Evolutionary conservation across 179 eudicot genomes (phyloP).

Genomic region (Gypsophila paniculata): DNA sequence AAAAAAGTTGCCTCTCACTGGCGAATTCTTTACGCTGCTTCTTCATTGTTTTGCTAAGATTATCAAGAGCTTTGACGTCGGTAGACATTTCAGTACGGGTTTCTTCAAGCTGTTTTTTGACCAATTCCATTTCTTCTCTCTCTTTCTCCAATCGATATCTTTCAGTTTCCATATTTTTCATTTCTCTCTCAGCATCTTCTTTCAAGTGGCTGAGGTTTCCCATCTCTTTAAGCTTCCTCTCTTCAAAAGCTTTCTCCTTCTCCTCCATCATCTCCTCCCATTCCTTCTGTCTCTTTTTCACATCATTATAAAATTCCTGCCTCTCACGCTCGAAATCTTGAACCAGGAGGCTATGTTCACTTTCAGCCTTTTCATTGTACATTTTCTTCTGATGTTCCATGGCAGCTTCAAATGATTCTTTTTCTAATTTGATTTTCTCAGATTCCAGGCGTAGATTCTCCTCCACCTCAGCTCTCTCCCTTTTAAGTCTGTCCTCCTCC

Average conservation of each 20-base stretch:
- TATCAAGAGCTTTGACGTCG: conserved; percentile 63
- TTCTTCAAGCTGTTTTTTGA: conserved; percentile 57
- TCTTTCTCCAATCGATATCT: conserved; percentile 53
- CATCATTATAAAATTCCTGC: conserved; percentile 46
- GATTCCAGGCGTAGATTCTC: conserved; percentile 40
- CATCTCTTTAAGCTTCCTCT: conserved; percentile 41
- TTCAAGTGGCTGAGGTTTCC: conserved; percentile 39
- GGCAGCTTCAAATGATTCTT: conserved; percentile 65
- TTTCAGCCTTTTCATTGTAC: conserved; percentile 48
- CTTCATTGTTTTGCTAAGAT: conserved; percentile 63
- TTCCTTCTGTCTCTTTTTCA: conserved; percentile 52
- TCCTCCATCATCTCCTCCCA: conserved; percentile 48
- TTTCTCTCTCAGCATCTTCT: conserved; percentile 44
- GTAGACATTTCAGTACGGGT: conserved; percentile 60
- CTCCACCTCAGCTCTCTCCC: conserved; percentile 47
- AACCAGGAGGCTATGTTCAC: conserved; percentile 42
- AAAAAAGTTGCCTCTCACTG: conserved; percentile 52
- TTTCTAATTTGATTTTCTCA: conserved; percentile 49
- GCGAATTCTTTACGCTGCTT: conserved; percentile 55
- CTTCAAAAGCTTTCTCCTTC: conserved; percentile 61
- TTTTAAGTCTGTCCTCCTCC: conserved; percentile 56
- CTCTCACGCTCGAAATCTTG: conserved; percentile 56
- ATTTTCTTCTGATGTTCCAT: conserved; percentile 58
- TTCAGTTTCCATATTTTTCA: conserved; percentile 50
- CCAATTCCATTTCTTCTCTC: conserved; percentile 44